phyloP scores from a whole-genome alignment of 1,284 basidiomycete species.

The Vanrija humicola region DNA sequence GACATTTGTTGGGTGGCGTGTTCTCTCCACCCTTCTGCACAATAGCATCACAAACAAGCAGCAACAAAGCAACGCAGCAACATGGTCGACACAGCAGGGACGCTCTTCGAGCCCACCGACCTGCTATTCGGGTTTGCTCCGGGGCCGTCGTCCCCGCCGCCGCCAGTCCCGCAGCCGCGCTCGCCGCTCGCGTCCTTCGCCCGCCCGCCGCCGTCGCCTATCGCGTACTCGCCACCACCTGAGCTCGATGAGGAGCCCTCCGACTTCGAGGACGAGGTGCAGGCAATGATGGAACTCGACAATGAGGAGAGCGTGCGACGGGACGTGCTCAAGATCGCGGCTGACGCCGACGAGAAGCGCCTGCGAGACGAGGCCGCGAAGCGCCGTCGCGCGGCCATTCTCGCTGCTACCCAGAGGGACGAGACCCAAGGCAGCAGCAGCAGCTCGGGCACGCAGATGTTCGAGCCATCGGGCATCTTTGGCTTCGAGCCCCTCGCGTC shows the following conservation, averaged over 20 bases:
- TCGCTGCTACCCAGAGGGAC: not conserved
- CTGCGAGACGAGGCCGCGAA: not conserved
- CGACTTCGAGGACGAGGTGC: slow-evolving; percentile 27
- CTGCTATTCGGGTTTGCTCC: not conserved
- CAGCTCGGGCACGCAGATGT: not conserved
- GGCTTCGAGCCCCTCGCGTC: slow-evolving; percentile 3
- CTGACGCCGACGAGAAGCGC: slow-evolving; percentile 1
- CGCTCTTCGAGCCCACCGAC: not conserved
- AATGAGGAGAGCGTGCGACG: not conserved
- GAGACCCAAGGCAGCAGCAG: not conserved
- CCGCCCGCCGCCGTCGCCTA: not conserved
- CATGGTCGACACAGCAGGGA: not conserved
- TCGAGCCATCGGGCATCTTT: not conserved
- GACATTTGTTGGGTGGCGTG: not conserved
- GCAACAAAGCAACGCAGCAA: not conserved
- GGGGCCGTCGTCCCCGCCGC: not conserved
- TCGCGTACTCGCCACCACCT: slow-evolving; percentile 19
- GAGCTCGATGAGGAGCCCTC: slow-evolving; percentile 24
- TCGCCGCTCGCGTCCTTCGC: not conserved
- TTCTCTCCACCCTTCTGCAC: not conserved
- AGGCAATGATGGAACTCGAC: slow-evolving; percentile 19
- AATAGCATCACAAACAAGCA: not conserved
- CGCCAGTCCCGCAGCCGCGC: not conserved
- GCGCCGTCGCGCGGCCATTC: slow-evolving; percentile 3
- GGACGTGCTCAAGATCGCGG: not conserved